Base-by-base conservation (phyloP, 2,329 filamentous ascomycete species). In the Colletotrichum zoysiae region DNA sequence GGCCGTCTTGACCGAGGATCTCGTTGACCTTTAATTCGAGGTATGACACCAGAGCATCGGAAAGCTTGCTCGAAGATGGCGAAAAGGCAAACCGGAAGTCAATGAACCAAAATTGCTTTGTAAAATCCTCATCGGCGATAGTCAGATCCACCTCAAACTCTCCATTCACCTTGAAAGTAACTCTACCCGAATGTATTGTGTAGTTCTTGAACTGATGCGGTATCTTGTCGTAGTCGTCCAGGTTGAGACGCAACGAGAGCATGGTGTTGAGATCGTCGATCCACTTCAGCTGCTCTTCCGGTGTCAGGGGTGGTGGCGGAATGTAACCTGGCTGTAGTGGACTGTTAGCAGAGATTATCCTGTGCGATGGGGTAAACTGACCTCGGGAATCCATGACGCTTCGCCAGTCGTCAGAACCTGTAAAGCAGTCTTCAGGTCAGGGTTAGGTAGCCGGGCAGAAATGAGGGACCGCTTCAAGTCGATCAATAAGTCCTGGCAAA, bases 141-240 rank as follows among this genome's bases (percentile, higher is more conserved):
- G 95, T 95, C 63, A 99, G 87, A 79, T 98, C 96, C 26, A 98
- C 89, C 80, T 98, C 95, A 77, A 98, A 98, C 80, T 98, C 95
- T 65, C 89, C 89, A 3, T 89, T 84, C 1, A 98, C 93, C 58
- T 85, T 88, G 80, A 99, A 99, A 0, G 95, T 98, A 8, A 93
- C 95, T 60, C 95, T 90, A n/a, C 97, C 96, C 63, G 94, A 93
- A 64, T 88, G 88, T 72, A 99, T 93, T 6, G 86, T 87, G 82
- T 95, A 98, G 72, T 93, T 87, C 76, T 88, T 88, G 79, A 98
- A 93, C 65, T 92, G 88, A n/a, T 85, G 82, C 0, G 96, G 96
- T 62, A 91, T 88, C 71, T 86, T 89, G 57, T 98, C 89, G 74
- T 91, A 89, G 76, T 98, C 95, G 71, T 97, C 89, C 18, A 98